Evolutionary conservation across 768 basidiomycete genomes (phyloP), one percentile per base, ranked within the genome.

Genomic region (Tubosaeta brunneosetosa): DNA sequence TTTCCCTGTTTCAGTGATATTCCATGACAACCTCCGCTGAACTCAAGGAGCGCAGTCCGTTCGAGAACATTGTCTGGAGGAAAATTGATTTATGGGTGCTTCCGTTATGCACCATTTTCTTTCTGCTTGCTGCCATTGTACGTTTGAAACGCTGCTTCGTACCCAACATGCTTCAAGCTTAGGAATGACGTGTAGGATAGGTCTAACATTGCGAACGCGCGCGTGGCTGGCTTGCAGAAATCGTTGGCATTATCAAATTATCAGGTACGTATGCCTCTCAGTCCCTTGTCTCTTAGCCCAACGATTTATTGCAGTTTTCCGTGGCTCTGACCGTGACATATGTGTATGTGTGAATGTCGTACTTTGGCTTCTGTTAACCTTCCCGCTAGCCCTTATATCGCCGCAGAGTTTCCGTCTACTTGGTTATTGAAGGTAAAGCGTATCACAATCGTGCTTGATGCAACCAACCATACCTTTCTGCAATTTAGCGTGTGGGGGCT

Each of bases 371-470:
- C 0, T 12, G 9, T 27, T 44, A 26, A 58, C 47, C 17, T 12
- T 44, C 8, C 12, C 11, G 9, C 11, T 25, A 72, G 71, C 6
- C 79, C 80, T 0, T 83, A 81, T 51, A 79, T 83, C 47, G 62
- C 70, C 1, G 76, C 81, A 9, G 81, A 85, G 57, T 64, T 86
- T 31, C 84, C 84, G 10, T 77, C 82, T 2, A 83, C 82, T 55
- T 69, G 85, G 34, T 58, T 84, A 17, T 73, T 85, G 33, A 84
- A 82, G 61, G 73, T 71, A 37, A 49, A 27, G 47, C 17, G 17
- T 31, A 32, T 26, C 12, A n/a, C 31, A 25, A 27, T 16, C 10
- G 14, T 4, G 19, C n/a, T 26, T 38, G 7, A 38, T 38, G 40
- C 33, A 12, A 17, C 31, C 36, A 1, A 1, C 26, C 16, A 54